Conservation (phyloP, 306 rosid species). For the Vigna angularis region DNA sequence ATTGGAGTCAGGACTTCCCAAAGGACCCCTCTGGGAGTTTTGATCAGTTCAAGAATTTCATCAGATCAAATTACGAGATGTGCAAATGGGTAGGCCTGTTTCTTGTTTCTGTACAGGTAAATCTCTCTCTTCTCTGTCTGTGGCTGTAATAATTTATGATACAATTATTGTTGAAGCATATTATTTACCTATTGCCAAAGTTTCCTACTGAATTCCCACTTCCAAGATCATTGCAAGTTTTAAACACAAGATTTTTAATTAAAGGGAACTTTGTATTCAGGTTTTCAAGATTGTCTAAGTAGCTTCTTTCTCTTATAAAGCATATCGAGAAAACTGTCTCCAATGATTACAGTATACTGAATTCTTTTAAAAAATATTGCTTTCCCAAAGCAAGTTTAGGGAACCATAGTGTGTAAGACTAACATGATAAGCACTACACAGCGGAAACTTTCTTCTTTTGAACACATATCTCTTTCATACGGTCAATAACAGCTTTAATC, state of each 20-base stretch:
- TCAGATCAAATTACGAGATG: slow-evolving; percentile 64
- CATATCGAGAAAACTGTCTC: slow-evolving; percentile 10
- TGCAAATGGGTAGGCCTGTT: slow-evolving; percentile 82
- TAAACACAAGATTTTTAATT: neutral
- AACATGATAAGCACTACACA: slow-evolving; percentile 10
- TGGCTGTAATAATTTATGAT: slow-evolving; percentile 12
- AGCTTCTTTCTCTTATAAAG: slow-evolving; percentile 27
- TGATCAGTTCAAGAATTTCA: slow-evolving; percentile 68
- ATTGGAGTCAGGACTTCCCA: slow-evolving; percentile 75
- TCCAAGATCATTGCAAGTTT: slow-evolving; percentile 28
- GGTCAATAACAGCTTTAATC: slow-evolving; percentile 1
- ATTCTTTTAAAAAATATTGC: neutral
- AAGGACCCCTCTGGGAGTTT: slow-evolving; percentile 73
- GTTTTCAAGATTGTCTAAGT: slow-evolving; percentile 11
- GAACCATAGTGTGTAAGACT: slow-evolving; percentile 65
- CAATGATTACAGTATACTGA: slow-evolving; percentile 1
- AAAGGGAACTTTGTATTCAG: slow-evolving; percentile 14
- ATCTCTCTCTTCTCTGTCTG: slow-evolving; percentile 26
- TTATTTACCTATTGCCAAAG: neutral
- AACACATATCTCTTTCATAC: slow-evolving; percentile 10
- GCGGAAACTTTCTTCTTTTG: slow-evolving; percentile 3
- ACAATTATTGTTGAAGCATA: slow-evolving; percentile 8
- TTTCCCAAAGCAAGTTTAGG: slow-evolving; percentile 34
- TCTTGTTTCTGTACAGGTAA: slow-evolving; percentile 71
- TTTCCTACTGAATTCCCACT: slow-evolving; percentile 11